Base-by-base conservation (phyloP, 2,329 filamentous ascomycete genomes). In the Didymella arachidicola region DNA sequence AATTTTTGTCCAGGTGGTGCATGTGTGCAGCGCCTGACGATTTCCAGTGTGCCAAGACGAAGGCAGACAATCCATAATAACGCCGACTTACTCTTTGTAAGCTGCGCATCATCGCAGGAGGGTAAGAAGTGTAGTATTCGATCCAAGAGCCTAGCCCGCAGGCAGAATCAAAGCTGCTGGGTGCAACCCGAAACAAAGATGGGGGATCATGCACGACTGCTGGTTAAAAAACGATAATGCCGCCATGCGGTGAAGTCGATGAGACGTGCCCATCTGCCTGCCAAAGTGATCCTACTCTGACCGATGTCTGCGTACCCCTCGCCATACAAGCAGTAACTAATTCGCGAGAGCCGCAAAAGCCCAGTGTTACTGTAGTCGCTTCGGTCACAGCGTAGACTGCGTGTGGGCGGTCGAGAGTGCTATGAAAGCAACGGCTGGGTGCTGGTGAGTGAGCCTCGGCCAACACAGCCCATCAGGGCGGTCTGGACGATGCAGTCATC, bases 381-480 rank as follows among this genome's bases (percentile, higher is more conserved):
- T 27, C 7, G 41, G 34, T 38, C 32, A 12, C 34, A 38, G 43
- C 22, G 50, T 26, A 53, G 34, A 27, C 50, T 36, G 41, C 19
- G 19, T 36, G 41, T 26, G 16, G 34, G 27, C 19, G 22, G 41
- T 27, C 50, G 48, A 30, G 18, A 5, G 27, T 48, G 55, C 42
- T 44, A 36, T 3, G 19, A 19, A 6, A 43, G 46, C 25, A 44
- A 22, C 19, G 52, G 36, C 32, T 39, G 26, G 25, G 45, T 38
- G 32, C 39, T 16, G 27, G 36, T 49, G 41, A 50, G 16, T 44
- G n/a, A 39, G n/a, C 26, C 25, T 30, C 50, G 36, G n/a, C 26
- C 44, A 45, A 18, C 27, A 29, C 34, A 30, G 42, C 34, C 45
- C 43, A 32, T 58, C 57, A 60, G 26, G 60, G 53, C 50, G 53